Evolutionary conservation across 108 stramenopile genomes (phyloP), one percentile per base, ranked within the genome.

Genomic region (Thalassiosira profunda): DNA sequence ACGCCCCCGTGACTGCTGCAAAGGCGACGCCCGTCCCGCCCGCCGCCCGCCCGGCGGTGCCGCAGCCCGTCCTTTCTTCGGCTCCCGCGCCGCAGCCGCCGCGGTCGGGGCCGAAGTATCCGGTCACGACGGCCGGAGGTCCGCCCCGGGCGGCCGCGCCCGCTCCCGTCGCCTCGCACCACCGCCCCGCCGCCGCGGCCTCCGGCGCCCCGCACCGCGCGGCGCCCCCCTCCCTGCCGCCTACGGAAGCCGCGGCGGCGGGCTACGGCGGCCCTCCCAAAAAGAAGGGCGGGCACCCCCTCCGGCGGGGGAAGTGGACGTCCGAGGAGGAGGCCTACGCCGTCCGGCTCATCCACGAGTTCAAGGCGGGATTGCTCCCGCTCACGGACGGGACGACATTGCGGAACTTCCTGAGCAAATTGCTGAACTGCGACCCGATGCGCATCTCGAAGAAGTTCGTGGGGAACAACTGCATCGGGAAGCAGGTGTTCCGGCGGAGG

Each of bases 361-460:
- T 99, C 81, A 95, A 98, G 58, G 75, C 84, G 5, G 99, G 99
- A 26, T 54, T 97, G 4, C 79, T 99, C 25, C 92, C 89, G 14
- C 55, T 96, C 24, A 94, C 96, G n/a, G 93, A 97, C 66, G 99
- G 99, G 7, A 98, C 97, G 2, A 99, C 98, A 1, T 79, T 99
- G 30, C 92, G 98, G 21, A 94, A 94, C 20, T 98, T 95, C 70
- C 85, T 99, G 4, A 84, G 90, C 46, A 96, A 98, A 65, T 72
- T 98, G 53, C 82, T 99, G 34, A 91, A 98, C 75, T 99, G 99
- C 57, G 98, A 97, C 67, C 98, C 99, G 18, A 99, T 99, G 99
- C 72, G 99, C 5, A 99, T 99, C 37, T 97, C 97, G 1, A 99
- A 99, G 76, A 99, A 99, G 77, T 99, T 97, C 68, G 96, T 97